Percentiles rank a stretch among this genome's conserved stretches.
Evolutionary conservation across 345 rosid genomes (phyloP).

Genomic region (Viola odorata): DNA sequence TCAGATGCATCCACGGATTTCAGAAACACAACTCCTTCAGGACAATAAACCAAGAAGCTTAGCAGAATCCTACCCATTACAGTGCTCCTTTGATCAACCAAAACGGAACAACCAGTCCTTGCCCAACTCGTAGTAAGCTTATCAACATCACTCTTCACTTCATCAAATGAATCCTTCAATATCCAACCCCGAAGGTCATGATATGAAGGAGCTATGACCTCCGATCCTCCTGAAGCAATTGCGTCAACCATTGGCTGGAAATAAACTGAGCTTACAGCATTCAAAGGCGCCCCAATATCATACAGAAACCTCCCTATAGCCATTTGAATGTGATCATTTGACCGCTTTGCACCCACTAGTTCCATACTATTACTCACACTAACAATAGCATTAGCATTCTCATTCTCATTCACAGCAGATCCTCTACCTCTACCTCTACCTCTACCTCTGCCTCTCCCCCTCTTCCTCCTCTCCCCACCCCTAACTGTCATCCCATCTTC

Average conservation of each 20-base stretch:
- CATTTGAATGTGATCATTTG: conserved; percentile 37
- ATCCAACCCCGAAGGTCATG: conserved; percentile 18
- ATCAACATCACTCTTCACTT: conserved; percentile 12
- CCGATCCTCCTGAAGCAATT: conserved; percentile 14
- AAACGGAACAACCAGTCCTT: conserved; percentile 23
- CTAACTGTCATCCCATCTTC: conserved; percentile 32
- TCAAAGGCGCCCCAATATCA: conserved; percentile 65
- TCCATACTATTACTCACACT: conserved; percentile 7
- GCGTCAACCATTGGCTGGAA: conserved; percentile 24
- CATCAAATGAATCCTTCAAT: conserved; percentile 16
- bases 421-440: conserved; percentile 11
- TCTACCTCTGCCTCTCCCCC: conserved; percentile 30
- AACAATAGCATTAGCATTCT: conserved; percentile 14
- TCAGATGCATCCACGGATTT: conserved; percentile 27
- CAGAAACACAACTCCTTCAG: conserved; percentile 17
- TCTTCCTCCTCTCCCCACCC: conserved; percentile 40
- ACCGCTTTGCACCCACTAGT: conserved; percentile 30
- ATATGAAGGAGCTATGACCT: conserved; percentile 11
- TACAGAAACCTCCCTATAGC: conserved; percentile 62
- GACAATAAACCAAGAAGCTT: conserved; percentile 20
- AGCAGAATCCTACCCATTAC: conserved; percentile 16
- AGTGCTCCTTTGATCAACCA: conserved; percentile 22
- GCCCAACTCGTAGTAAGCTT: conserved; percentile 8
- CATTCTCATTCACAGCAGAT: conserved; percentile 16
- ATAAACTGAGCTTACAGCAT: conserved; percentile 18